Conservation (phyloP, 2,329 filamentous ascomycete species). For the Pseudocercospora macadamiae region DNA sequence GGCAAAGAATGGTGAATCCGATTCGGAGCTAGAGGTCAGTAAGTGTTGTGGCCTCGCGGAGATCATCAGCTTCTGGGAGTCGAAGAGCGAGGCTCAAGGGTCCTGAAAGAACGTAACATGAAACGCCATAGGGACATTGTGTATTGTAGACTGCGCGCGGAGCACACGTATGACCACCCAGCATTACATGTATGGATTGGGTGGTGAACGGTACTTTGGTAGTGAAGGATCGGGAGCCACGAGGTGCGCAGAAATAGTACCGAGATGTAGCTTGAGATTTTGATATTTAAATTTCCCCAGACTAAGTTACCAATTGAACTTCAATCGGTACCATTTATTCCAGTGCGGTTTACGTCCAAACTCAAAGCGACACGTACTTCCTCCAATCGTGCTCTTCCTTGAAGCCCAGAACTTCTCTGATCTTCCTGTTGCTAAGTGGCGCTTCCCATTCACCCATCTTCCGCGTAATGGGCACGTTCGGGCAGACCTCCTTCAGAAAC, state of each 20-base stretch:
- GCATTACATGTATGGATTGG: too few relatives aligned
- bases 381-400: constrained; percentile 62
- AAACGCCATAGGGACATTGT: too few relatives aligned
- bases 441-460: constrained; percentile 63
- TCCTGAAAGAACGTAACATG: background rate
- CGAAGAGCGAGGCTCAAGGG: background rate
- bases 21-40: background rate
- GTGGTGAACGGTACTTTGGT: too few relatives aligned
- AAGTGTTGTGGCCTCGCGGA: background rate
- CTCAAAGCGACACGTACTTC: constrained; percentile 40
- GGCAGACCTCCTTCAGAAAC: constrained; percentile 56
- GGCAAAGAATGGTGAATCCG: background rate
- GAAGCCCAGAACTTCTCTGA: constrained; percentile 61
- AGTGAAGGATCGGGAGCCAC: too few relatives aligned
- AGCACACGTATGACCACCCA: too few relatives aligned
- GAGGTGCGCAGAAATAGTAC: too few relatives aligned
- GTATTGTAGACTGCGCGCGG: too few relatives aligned
- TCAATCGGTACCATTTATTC: background rate
- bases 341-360: background rate
- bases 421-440: constrained; percentile 64
- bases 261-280: too few relatives aligned
- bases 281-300: background rate
- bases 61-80: background rate
- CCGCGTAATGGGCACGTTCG: constrained; percentile 55
- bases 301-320: background rate